Evolutionary conservation across 805 yeast genomes (phyloP).

Genomic region (Dipodascopsis uninucleata): DNA sequence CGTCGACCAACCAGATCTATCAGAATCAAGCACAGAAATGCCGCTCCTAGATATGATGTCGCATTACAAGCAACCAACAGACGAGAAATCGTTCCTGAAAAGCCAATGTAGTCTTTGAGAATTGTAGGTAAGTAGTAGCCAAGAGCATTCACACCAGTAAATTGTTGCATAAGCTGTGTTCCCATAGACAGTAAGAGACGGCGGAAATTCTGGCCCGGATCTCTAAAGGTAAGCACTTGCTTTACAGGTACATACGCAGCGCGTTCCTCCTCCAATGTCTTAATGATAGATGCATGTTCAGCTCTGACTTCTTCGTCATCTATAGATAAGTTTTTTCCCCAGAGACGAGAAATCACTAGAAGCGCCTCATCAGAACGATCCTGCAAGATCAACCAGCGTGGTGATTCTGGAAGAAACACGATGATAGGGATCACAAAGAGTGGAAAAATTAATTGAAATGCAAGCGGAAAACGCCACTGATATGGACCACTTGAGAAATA

Average conservation of each 20-base stretch:
- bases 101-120: constrained; percentile 35
- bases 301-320: not conserved
- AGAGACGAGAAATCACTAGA: constrained; percentile 1
- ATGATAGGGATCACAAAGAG: constrained; percentile 1
- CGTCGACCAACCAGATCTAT: constrained; percentile 56
- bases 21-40: not conserved
- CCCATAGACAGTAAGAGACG: constrained; percentile 11
- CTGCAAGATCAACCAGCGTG: constrained; percentile 44
- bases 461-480: constrained; percentile 71
- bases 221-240: not conserved
- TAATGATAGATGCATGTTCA: not conserved
- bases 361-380: constrained; percentile 53
- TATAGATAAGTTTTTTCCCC: constrained; percentile 16
- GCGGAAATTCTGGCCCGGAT: constrained; percentile 5
- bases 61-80: not conserved
- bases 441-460: constrained; percentile 47
- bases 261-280: not conserved
- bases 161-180: constrained; percentile 13
- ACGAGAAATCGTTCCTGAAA: not conserved
- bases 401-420: constrained; percentile 14
- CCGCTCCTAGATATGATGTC: not conserved
- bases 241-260: not conserved
- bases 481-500: constrained; percentile 42
- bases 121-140: constrained; percentile 54
- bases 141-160: constrained; percentile 23